Evolutionary conservation across 1,284 basidiomycete species (phyloP), one percentile per base, ranked within the genome.

Genomic region (Austropuccinia psidii): DNA sequence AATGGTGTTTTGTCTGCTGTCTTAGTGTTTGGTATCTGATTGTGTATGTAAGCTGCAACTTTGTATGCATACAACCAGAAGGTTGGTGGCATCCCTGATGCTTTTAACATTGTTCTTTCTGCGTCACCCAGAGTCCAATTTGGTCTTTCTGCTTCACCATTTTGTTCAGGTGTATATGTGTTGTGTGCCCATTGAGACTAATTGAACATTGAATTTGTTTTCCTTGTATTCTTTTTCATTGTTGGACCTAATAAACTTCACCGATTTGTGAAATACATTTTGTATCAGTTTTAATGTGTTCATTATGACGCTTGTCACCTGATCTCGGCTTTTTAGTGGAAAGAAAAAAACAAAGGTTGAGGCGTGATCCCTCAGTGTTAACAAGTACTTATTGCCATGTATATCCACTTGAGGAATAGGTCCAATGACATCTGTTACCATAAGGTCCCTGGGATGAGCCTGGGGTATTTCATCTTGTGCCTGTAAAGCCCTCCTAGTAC

Each of bases 41-140:
- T 64, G 21, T 62, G 35, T 7, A 62, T 9, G 39, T 62, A 43
- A 11, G 37, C 39, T 15, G 61, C 39, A 17, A 27, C 43, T 8
- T 47, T 21, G 6, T 64, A 27, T 47, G 61, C 61, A 21, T 64
- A 64, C 17, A 39, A 47, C 61, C 61, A 64, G 29, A 29, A 64
- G 1, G 5, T 4, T 7, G 17, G 29, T 4, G 61, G 41, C 9
- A 64, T 8, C 4, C n/a, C 7, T 15, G 41, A 31, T 2, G 27
- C 5, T 4, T 47, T 13, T 17, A 64, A 9, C 61, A 64, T 64
- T 15, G 19, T 41, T 1, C 27, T 39, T 8, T 39, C 61, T 27
- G 49, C 39, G 43, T 64, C 43, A 4, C 24, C 24, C 17, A 64
- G 27, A 15, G 61, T 64, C 8, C 43, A 29, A 49, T 64, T 64